Base-by-base conservation (phyloP, 331 rosid genomes). In the Cydonia oblonga region DNA sequence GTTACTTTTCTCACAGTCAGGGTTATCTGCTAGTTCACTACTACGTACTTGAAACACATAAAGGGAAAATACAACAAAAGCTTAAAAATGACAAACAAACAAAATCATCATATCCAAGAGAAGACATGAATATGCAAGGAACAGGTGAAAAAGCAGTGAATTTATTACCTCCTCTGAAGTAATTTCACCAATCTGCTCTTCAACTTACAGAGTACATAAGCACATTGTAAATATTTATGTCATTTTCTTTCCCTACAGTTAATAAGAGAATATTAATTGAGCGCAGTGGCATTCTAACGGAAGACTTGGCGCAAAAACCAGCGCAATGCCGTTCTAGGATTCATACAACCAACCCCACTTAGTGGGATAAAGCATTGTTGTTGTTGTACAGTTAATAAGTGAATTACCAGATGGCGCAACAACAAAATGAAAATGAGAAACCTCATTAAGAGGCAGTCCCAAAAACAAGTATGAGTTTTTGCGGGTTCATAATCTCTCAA, bases 181-280 rank as follows among this genome's bases (percentile, higher is more conserved):
- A 72, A 78, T 66, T 25, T 56, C 68, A 71, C 78, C 81, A 14
- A 71, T 57, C 56, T 8, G 54, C 46, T 30, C 81, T 58, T 67
- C 62, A 23, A 22, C 69, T 66, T 65, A 29, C 60, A 63, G 30
- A 56, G 65, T 20, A 33, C 11, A 76, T 49, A 70, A 76, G 20
- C 32, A 62, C 20, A 62, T 16, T 35, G 66, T 7, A 62, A 28
- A 10, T 18, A 62, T 28, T 15, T 59, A 14, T 12, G 19, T 13
- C 7, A 3, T 62, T 62, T 29, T 22, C 9, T 59, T 13, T 10
- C 13, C 46, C 46, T 40, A 40, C 46, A 38, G 46, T 40, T 40
- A 11, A 10, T 40, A 40, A 11, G 46, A 10, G 46, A 15, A 3
- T 3, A 25, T 29, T 28, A 61, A 26, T 35, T 35, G 42, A 35